Evolutionary conservation across 1,284 basidiomycete species (phyloP).

Genomic region (Cutaneotrichosporon mucoides): DNA sequence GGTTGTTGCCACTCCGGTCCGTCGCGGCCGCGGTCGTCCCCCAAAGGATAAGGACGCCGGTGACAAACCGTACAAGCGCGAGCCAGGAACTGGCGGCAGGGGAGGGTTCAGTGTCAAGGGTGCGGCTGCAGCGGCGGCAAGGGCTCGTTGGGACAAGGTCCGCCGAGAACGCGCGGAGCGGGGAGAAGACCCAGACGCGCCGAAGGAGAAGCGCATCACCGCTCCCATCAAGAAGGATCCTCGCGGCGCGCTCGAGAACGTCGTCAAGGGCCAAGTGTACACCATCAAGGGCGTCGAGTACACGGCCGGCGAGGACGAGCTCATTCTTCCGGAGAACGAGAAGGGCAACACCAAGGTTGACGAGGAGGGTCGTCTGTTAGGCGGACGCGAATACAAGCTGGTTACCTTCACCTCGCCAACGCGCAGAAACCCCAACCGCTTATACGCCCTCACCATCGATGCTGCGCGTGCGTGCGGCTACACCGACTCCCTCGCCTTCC

Average conservation of each 20-base stretch:
- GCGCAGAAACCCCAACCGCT: conserved; percentile 69
- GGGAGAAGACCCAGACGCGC: conserved; percentile 36
- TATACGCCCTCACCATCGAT: conserved; percentile 95
- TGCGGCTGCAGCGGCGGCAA: conserved; percentile 43
- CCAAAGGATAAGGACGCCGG: conserved; percentile 13
- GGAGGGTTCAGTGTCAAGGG: conserved; percentile 48
- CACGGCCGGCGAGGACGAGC: conserved; percentile 81
- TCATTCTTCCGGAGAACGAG: conserved; percentile 73
- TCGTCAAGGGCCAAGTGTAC: conserved; percentile 19
- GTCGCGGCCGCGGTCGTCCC: conserved; percentile 3
- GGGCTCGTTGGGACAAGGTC: conserved; percentile 46
- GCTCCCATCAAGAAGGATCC: conserved; percentile 17
- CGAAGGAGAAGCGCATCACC: conserved; percentile 3
- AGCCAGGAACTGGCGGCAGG: conserved; percentile 36
- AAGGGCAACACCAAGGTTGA: conserved; percentile 93
- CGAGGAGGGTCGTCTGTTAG: conserved; percentile 72
- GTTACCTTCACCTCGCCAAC: conserved; percentile 77
- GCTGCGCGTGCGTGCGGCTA: conserved; percentile 93
- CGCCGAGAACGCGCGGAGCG: conserved; percentile 37
- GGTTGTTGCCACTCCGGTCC: conserved; percentile 11
- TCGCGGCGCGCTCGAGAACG: conserved; percentile 25
- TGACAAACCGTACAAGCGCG: conserved; percentile 28
- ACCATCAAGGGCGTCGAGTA: conserved; percentile 67
- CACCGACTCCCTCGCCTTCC: conserved; percentile 94
- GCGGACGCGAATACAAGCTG: conserved; percentile 81